A percentile compares a stretch with the other conserved stretches of the same genome.
These are phyloP conservation scores for Aplosporella prunicola DNA, from an alignment of 2,329 filamentous ascomycete species.

Conservation along the genomic window DNA sequence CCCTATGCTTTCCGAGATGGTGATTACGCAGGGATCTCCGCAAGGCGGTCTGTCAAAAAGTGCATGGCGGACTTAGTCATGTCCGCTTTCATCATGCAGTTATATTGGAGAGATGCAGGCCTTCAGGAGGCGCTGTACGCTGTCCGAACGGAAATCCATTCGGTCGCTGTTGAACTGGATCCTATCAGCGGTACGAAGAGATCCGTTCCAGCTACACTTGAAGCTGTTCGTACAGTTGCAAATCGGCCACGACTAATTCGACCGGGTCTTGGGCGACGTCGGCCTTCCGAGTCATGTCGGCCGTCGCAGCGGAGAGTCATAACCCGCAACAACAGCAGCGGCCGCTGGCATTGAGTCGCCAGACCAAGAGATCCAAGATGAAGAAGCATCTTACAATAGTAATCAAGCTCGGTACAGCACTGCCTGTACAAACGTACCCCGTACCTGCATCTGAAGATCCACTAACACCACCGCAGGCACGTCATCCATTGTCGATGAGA, in stretches of 20 bases:
- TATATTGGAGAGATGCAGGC: too few species aligned
- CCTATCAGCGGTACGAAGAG: too few species aligned
- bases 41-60: slow-evolving; percentile 9
- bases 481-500: slow-evolving; percentile 97
- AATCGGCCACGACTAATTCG: too few species aligned
- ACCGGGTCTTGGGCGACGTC: slow-evolving; percentile 5
- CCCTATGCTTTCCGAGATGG: neutral
- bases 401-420: slow-evolving; percentile 67
- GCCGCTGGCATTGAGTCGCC: slow-evolving; percentile 5
- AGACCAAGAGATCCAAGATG: slow-evolving; percentile 42
- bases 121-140: too few species aligned
- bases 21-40: slow-evolving; percentile 2
- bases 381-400: slow-evolving; percentile 68
- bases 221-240: too few species aligned
- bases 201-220: too few species aligned
- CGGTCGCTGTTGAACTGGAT: too few species aligned
- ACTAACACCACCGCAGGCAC: slow-evolving; percentile 55
- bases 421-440: slow-evolving; percentile 18
- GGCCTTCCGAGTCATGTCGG: slow-evolving; percentile 5
- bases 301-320: slow-evolving; percentile 1
- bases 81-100: too few species aligned
- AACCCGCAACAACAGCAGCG: too few species aligned
- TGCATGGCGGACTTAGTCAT: too few species aligned
- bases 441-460: slow-evolving; percentile 18
- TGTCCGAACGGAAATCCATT: too few species aligned